Base-by-base conservation (phyloP, 305 asterid species). In the Fraxinus dipetala region DNA sequence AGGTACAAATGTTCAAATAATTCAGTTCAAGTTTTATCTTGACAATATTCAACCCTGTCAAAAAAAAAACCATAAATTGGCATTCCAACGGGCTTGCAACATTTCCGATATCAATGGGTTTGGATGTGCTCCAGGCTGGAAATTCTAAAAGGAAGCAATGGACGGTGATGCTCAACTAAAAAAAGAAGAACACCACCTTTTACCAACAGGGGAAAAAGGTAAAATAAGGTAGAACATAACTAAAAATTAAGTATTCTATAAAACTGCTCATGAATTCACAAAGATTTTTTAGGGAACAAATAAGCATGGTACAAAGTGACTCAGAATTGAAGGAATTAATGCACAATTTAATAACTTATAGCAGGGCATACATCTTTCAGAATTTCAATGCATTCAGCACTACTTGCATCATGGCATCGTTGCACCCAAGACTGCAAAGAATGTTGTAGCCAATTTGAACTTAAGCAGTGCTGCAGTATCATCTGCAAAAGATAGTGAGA, bases 371-470 rank as follows among this genome's bases (percentile, higher is more conserved):
- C 99, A 95, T 95, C 99, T 91, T 93, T 96, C 80, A 95, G 91
- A 80, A 89, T 82, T 86, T 95, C 98, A 85, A 93, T 72, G 75
- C 88, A 84, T 87, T 95, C 98, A 45, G 99, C 99, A 86, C 89
- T 93, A 84, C 86, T 80, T 73, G 97, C 98, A 82, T 85, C 89
- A 85, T 86, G 89, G 85, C 99, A 95, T 79, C 78, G 86, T 84
- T 92, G 93, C 82, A 87, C 89, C 99, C 99, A 96, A 81, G 94
- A 78, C 82, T 84, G 88, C 87, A 86, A 31, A 72, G 94, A 89
- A 78, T 86, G 86, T 32, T 87, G 89, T 85, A 91, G 89, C 94
- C 97, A 93, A 72, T 84, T 85, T 76, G 97, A 82, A 82, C 82
- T 84, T 63, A 91, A 75, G 90, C 85, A 95, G 69, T 89, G 75